Percentiles rank a stretch among this genome's conserved stretches.
Evolutionary conservation across 495 filamentous ascomycete genomes (phyloP).

Genomic region (Amorphotheca resinae): DNA sequence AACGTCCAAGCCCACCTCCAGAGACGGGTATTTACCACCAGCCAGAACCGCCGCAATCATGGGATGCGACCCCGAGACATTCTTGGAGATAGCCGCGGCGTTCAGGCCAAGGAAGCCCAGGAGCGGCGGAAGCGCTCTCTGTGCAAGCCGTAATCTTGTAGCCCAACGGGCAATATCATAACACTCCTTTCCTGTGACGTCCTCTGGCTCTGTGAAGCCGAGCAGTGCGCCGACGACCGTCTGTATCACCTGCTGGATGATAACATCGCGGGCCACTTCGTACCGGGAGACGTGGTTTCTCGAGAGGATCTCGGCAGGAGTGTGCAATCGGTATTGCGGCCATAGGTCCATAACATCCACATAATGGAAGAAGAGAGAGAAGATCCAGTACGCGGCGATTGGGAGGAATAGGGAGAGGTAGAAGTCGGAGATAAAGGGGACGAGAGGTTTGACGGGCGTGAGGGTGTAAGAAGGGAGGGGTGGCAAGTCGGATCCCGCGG

Average conservation of each 20-base stretch:
- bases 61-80: conserved; percentile 42
- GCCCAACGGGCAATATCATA: conserved; percentile 81
- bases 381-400: conserved; percentile 75
- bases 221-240: conserved; percentile 50
- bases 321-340: conserved; percentile 81
- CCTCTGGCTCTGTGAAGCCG: conserved; percentile 48
- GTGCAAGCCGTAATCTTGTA: conserved; percentile 55
- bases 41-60: conserved; percentile 55
- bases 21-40: conserved; percentile 59
- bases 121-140: conserved; percentile 51
- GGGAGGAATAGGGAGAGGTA: conserved; percentile 61
- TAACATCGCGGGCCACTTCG: conserved; percentile 75
- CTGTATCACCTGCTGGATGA: conserved; percentile 84
- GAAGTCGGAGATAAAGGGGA: conserved; percentile 71
- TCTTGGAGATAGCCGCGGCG: conserved; percentile 40
- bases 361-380: conserved; percentile 78
- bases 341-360: conserved; percentile 75
- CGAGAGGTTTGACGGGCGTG: conserved; percentile 50
- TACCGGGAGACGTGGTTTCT: conserved; percentile 74
- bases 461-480: conserved; percentile 66
- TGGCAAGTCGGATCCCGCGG: conserved; percentile 42
- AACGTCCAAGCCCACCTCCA: conserved; percentile 33
- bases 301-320: conserved; percentile 73
- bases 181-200: conserved; percentile 59
- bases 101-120: conserved; percentile 46